Evolutionary conservation across 1,284 basidiomycete species (phyloP).

Genomic region (Malassezia slooffiae): DNA sequence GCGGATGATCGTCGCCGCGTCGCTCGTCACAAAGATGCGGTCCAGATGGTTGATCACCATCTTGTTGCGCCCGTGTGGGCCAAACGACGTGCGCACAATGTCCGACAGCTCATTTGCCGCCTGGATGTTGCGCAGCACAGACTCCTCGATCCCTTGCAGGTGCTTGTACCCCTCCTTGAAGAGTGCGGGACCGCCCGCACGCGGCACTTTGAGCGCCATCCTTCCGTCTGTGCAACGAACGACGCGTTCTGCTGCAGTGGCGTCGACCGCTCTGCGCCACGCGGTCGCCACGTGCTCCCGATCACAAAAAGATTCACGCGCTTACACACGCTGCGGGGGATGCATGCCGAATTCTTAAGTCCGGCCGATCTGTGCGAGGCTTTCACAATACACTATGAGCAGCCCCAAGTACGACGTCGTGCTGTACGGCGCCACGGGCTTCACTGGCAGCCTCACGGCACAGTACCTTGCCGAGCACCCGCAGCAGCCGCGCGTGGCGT

Average conservation of each 20-base stretch:
- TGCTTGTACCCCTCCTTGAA: slow-evolving; percentile 67
- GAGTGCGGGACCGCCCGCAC: slow-evolving; percentile 73
- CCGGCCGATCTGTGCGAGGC: no score
- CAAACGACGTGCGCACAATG: slow-evolving; percentile 89
- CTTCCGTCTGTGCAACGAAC: background rate
- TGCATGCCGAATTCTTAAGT: no score
- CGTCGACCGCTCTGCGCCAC: no score
- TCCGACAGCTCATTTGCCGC: slow-evolving; percentile 87
- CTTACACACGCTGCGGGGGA: no score
- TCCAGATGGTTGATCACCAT: slow-evolving; percentile 61
- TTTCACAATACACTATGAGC: no score
- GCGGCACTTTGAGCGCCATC: slow-evolving; percentile 91
- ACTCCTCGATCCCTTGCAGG: slow-evolving; percentile 80
- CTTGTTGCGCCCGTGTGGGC: slow-evolving; percentile 64
- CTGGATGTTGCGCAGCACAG: slow-evolving; percentile 74
- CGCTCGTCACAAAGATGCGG: slow-evolving; percentile 89
- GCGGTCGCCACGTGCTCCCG: no score
- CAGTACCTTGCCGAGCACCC: slow-evolving; percentile 29
- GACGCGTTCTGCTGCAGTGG: background rate
- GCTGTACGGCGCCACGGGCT: slow-evolving; percentile 43
- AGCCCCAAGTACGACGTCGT: slow-evolving; percentile 22
- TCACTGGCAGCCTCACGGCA: slow-evolving; percentile 29
- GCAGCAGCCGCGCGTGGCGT: slow-evolving; percentile 20
- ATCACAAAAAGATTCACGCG: no score
- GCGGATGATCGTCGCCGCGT: slow-evolving; percentile 95